phyloP scores from a whole-genome alignment of 768 basidiomycete genomes.

The Kwoniella mangroviensis region DNA sequence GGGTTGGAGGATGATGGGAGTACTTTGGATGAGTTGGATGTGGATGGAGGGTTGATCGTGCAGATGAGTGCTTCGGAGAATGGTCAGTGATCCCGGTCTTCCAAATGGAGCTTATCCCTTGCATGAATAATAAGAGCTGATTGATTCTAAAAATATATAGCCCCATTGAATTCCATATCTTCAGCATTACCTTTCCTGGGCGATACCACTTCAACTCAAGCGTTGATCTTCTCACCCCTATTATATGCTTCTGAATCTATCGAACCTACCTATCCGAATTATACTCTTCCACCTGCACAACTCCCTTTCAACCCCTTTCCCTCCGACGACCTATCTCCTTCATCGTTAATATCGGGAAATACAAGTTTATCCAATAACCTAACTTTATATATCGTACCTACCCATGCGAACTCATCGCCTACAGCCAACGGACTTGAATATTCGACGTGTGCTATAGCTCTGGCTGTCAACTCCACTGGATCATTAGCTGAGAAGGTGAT shows the following conservation, averaged over 20 bases:
- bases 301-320: constrained; percentile 22
- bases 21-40: constrained; percentile 12
- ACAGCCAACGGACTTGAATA: constrained; percentile 38
- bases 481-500: constrained; percentile 27
- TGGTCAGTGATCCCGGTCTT: constrained; percentile 33
- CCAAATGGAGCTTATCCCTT: not conserved
- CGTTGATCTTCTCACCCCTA: constrained; percentile 53
- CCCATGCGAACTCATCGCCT: constrained; percentile 31
- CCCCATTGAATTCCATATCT: constrained; percentile 40
- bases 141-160: constrained; percentile 20
- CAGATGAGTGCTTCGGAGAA: constrained; percentile 44
- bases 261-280: constrained; percentile 56
- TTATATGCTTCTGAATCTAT: constrained; percentile 27
- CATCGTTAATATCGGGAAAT: constrained; percentile 6
- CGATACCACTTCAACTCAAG: constrained; percentile 52
- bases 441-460: constrained; percentile 40
- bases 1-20: constrained; percentile 26
- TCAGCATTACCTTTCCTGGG: constrained; percentile 39
- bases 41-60: constrained; percentile 36
- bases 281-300: constrained; percentile 52
- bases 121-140: not conserved
- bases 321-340: not conserved
- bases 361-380: constrained; percentile 30
- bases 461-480: constrained; percentile 36
- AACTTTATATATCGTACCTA: constrained; percentile 51